Percentiles rank a stretch among this genome's conserved stretches.
phyloP scores from a whole-genome alignment of 345 rosid species.

The Turnera subulata region DNA sequence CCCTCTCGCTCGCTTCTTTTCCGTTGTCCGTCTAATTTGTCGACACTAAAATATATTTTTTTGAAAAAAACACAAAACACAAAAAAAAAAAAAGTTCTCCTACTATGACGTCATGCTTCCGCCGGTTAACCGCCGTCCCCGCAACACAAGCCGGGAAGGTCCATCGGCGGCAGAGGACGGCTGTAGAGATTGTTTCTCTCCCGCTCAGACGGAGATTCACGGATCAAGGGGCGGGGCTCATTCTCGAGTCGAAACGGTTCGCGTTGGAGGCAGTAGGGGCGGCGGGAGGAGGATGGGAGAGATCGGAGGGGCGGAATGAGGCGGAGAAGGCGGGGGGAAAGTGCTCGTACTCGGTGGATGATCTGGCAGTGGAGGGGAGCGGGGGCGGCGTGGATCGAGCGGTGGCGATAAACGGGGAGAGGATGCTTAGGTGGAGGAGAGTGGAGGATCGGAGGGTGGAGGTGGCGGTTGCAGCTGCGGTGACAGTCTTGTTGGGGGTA shows the following conservation, averaged over 20 bases:
- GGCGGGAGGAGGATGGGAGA: conserved; percentile 17
- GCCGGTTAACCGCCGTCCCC: conserved; percentile 39
- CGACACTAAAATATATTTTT: too few relatives aligned
- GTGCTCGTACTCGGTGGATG: conserved; percentile 40
- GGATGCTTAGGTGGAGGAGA: conserved; percentile 9
- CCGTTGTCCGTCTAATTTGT: too few relatives aligned
- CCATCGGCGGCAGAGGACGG: conserved; percentile 21
- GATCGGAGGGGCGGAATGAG: conserved; percentile 38
- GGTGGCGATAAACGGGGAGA: conserved; percentile 16
- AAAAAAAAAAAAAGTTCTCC: too few relatives aligned
- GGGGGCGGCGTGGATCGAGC: conserved; percentile 22
- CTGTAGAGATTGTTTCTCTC: conserved; percentile 21
- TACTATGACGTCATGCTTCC: conserved; percentile 49
- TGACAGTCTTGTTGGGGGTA: conserved; percentile 71
- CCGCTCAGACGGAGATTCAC: conserved; percentile 17
- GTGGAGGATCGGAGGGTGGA: conserved; percentile 31
- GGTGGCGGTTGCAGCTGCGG: conserved; percentile 65
- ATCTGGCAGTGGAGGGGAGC: conserved; percentile 20
- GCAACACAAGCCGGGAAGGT: conserved; percentile 18
- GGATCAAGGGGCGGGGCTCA: conserved; percentile 21
- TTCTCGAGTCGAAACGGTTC: conserved; percentile 21
- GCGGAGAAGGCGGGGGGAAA: conserved; percentile 19
- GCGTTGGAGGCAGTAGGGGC: conserved; percentile 28
- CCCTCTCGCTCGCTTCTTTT: too few relatives aligned
- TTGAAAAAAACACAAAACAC: too few relatives aligned